A percentile compares a stretch with the other conserved stretches of the same genome.
These are phyloP conservation scores for Gossypium trilobum DNA, from an alignment of 441 rosid genomes.

Conservation along the genomic window DNA sequence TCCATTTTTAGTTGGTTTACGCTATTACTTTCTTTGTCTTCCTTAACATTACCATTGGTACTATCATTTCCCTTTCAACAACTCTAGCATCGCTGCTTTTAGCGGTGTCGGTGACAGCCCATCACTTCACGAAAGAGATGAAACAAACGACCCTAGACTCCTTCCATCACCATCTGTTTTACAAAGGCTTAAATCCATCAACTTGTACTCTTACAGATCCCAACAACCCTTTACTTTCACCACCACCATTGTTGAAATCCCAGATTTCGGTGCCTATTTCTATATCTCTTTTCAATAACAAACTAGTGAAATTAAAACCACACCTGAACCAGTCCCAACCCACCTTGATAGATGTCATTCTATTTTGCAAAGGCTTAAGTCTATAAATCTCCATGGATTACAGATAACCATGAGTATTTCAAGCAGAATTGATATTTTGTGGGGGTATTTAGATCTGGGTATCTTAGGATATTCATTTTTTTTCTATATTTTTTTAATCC, in stretches of 20 bases:
- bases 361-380: slow-evolving; percentile 46
- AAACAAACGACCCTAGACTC: slow-evolving; percentile 15
- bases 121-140: not conserved
- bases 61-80: slow-evolving; percentile 43
- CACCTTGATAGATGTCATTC: slow-evolving; percentile 52
- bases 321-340: slow-evolving; percentile 21
- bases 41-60: slow-evolving; percentile 68
- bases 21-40: slow-evolving; percentile 62
- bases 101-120: not conserved
- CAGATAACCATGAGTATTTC: slow-evolving; percentile 27
- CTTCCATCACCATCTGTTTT: slow-evolving; percentile 46
- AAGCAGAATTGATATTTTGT: not conserved
- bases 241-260: slow-evolving; percentile 8
- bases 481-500: not conserved
- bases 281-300: slow-evolving; percentile 13
- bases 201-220: no score
- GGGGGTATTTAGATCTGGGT: not conserved
- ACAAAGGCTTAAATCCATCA: no score
- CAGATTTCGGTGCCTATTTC: slow-evolving; percentile 11
- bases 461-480: no score
- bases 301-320: slow-evolving; percentile 12
- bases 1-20: slow-evolving; percentile 68
- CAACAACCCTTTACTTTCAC: no score
- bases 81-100: not conserved
- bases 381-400: slow-evolving; percentile 42